Evolutionary conservation across 768 basidiomycete species (phyloP).

Genomic region (Kwoniella europaea): DNA sequence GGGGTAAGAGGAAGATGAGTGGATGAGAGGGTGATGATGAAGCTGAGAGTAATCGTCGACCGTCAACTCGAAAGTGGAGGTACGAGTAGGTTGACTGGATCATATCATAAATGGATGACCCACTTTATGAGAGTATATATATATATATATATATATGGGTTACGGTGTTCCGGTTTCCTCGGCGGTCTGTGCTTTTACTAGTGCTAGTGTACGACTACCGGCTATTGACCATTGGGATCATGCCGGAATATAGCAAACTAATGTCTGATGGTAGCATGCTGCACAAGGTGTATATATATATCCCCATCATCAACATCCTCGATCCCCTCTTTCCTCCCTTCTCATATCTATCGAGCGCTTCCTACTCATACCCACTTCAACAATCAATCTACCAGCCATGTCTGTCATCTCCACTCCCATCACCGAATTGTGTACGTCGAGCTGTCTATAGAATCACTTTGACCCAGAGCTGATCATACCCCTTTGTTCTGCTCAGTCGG

Average conservation of each 20-base stretch:
- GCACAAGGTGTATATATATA: not conserved
- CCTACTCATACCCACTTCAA: no score
- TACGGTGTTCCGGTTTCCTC: conserved; percentile 1
- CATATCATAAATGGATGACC: not conserved
- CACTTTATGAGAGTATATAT: not conserved
- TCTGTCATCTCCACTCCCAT: conserved; percentile 73
- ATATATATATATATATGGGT: not conserved
- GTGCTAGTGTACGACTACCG: not conserved
- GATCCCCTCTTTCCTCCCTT: not conserved
- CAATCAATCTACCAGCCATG: conserved; percentile 20
- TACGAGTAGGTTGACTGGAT: not conserved
- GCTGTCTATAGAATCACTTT: not conserved
- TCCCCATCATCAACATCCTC: not conserved
- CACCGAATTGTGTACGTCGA: conserved; percentile 69
- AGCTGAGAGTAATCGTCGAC: not conserved
- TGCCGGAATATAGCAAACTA: not conserved
- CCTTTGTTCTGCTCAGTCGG: conserved; percentile 56
- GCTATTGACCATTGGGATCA: conserved; percentile 1
- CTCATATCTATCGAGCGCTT: not conserved
- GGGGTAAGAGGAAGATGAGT: not conserved
- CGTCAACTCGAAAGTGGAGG: not conserved
- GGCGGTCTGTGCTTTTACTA: not conserved
- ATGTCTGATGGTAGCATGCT: not conserved
- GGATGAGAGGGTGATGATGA: not conserved
- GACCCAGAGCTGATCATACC: not conserved